These are phyloP conservation scores for Pseudomassariella vexata DNA, from an alignment of 2,329 filamentous ascomycete genomes.

Conservation along the genomic window DNA sequence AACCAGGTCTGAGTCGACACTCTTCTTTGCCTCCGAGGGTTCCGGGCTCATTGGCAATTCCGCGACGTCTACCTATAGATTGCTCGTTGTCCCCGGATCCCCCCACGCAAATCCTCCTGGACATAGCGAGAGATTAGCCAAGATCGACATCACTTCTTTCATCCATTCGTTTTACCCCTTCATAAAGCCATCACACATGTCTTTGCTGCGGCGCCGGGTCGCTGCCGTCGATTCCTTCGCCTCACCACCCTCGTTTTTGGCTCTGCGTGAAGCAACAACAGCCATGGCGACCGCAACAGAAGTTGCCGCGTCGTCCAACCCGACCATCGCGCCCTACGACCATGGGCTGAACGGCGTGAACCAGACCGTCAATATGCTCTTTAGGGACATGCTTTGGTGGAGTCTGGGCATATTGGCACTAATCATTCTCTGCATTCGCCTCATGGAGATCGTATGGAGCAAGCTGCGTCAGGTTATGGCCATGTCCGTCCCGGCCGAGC, in stretches of 20 bases:
- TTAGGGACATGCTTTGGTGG: slow-evolving; percentile 55
- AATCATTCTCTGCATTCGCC: slow-evolving; percentile 45
- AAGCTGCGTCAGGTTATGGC: slow-evolving; percentile 54
- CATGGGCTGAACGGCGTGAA: slow-evolving; percentile 55
- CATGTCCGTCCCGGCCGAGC: slow-evolving; percentile 46
- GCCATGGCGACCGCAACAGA: slow-evolving; percentile 14
- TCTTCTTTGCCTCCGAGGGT: slow-evolving; percentile 14
- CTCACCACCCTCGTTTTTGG: slow-evolving; percentile 19
- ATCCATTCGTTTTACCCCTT: slow-evolving; percentile 8
- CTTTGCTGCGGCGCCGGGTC: slow-evolving; percentile 26
- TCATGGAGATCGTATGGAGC: slow-evolving; percentile 48
- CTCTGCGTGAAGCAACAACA: slow-evolving; percentile 16
- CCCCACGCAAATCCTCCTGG: too few relatives aligned
- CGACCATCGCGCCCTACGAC: slow-evolving; percentile 50
- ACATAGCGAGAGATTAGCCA: not conserved
- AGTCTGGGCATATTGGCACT: slow-evolving; percentile 51
- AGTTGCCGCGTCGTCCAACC: slow-evolving; percentile 21
- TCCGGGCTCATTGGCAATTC: slow-evolving; percentile 13
- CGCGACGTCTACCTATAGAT: slow-evolving; percentile 17
- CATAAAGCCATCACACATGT: slow-evolving; percentile 15
- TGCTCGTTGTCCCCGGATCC: slow-evolving; percentile 1
- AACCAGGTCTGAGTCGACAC: too few relatives aligned
- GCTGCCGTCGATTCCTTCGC: slow-evolving; percentile 21
- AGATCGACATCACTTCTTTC: too few relatives aligned
- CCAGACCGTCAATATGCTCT: slow-evolving; percentile 50